Base-by-base conservation (phyloP, 164 flowering plant genomes). In the Liquidambar formosana region DNA sequence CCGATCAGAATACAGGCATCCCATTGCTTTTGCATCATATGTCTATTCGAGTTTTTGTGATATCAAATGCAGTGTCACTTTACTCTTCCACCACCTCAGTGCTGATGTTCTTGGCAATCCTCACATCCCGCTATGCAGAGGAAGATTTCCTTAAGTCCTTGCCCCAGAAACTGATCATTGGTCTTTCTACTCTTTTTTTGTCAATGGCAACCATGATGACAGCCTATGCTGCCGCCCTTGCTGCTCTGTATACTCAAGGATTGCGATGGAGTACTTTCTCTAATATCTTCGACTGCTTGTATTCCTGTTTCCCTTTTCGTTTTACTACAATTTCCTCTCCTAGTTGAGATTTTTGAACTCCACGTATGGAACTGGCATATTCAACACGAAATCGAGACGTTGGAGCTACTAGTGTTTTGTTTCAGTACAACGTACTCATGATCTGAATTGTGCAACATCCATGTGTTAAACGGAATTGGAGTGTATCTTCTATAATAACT, bases 111-210 rank as follows among this genome's bases (percentile, higher is more conserved):
- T 61, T 84, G 57, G 76, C 79, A 23, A 81, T 84, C 21, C 77
- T 84, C 61, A 84, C 85, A 0, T 77, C 84, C 0, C 81, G 87
- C 0, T 84, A 76, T 45, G 63, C 80, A 1, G 79, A 81, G 56
- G 62, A 63, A 26, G 84, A 81, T 57, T 84, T 84, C 45, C 69
- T 79, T 1, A 18, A 22, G 4, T 60, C 80, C 0, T 51, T 83
- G 6, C 87, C 84, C 0, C 19, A 21, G 10, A 77, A 61, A 73
- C 41, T 83, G 59, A 68, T 81, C 1, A 11, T 69, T 10, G 81
- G 81, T 10, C 68, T 75, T 0, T 10, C 56, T 23, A 45, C 61
- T 0, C 69, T 79, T n/a, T 67, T 79, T 14, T 3, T 75, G 18
- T 72, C 82, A 0, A 76, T 73, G 6, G 67, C 65, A 22, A 25